Conservation (phyloP, 345 rosid species). For the Abelmoschus esculentus region DNA sequence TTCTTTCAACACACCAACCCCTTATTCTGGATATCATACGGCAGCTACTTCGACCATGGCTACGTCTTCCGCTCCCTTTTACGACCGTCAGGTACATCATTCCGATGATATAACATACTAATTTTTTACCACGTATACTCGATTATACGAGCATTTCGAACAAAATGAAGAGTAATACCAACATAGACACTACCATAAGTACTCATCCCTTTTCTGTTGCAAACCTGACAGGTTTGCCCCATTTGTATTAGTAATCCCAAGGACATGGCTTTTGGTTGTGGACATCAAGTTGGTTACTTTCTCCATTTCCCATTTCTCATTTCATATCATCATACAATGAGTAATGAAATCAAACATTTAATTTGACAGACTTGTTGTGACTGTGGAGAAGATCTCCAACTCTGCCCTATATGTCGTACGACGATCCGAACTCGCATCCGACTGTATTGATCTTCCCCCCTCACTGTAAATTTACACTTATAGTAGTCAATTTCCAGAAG, state of each 20-base stretch:
- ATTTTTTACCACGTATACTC: neutral
- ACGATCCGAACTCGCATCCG: conserved; percentile 50
- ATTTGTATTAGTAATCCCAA: conserved; percentile 54
- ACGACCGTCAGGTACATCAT: conserved; percentile 47
- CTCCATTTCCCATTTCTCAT: neutral
- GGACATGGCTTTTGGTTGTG: conserved; percentile 80
- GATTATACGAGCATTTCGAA: neutral
- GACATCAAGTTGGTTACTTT: conserved; percentile 57
- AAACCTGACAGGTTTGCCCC: conserved; percentile 50
- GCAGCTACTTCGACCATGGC: conserved; percentile 27
- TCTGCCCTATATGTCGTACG: conserved; percentile 75
- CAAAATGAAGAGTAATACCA: neutral
- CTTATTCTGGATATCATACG: conserved; percentile 25
- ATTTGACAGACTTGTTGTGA: conserved; percentile 49
- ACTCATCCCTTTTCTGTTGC: neutral
- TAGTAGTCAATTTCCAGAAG: neutral
- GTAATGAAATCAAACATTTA: conserved; percentile 6
- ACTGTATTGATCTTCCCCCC: conserved; percentile 36
- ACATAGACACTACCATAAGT: neutral
- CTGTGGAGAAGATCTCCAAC: conserved; percentile 57
- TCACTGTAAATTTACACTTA: neutral
- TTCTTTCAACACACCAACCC: conserved; percentile 16
- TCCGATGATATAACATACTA: neutral
- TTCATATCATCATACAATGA: neutral
- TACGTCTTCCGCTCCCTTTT: conserved; percentile 28